Conservation (phyloP, 768 basidiomycete species). For the Trametes cingulata region DNA sequence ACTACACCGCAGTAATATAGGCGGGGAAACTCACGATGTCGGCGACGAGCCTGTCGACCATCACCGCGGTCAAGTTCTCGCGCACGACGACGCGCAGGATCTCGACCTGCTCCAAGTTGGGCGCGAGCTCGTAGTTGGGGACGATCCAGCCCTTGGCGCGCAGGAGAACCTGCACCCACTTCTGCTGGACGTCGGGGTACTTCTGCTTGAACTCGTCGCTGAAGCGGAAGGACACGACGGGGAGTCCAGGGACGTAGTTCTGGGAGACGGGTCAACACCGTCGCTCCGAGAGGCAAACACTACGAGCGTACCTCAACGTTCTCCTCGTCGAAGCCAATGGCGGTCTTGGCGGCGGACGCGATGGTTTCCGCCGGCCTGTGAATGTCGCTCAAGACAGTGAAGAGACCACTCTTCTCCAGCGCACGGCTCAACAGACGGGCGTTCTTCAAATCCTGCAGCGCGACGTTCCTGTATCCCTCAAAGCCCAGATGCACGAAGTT, state of each 20-base stretch:
- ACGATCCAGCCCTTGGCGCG: slow-evolving; percentile 58
- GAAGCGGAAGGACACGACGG: slow-evolving; percentile 57
- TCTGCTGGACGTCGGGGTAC: slow-evolving; percentile 58
- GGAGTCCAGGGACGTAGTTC: slow-evolving; percentile 51
- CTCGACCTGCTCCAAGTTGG: slow-evolving; percentile 49
- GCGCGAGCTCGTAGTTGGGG: slow-evolving; percentile 61
- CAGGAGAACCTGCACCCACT: slow-evolving; percentile 54
- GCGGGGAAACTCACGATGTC: slow-evolving; percentile 57
- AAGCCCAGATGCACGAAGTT: slow-evolving; percentile 64
- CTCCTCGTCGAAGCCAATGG: slow-evolving; percentile 46
- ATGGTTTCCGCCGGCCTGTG: slow-evolving; percentile 41
- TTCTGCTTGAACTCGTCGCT: slow-evolving; percentile 51
- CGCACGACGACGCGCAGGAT: slow-evolving; percentile 65
- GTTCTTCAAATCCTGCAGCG: slow-evolving; percentile 53
- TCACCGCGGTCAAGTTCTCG: slow-evolving; percentile 54
- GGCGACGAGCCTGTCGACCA: slow-evolving; percentile 51
- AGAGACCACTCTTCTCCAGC: slow-evolving; percentile 56
- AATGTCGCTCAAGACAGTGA: slow-evolving; percentile 54
- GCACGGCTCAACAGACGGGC: slow-evolving; percentile 67
- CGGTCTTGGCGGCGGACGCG: slow-evolving; percentile 33
- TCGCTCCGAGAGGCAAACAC: too few relatives aligned
- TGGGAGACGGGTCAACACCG: slow-evolving; percentile 18
- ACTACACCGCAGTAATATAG: background rate
- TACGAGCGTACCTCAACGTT: slow-evolving; percentile 51
- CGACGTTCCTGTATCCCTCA: slow-evolving; percentile 50